phyloP scores from a whole-genome alignment of 2,329 filamentous ascomycete species.

The Lasiodiplodia sp. region DNA sequence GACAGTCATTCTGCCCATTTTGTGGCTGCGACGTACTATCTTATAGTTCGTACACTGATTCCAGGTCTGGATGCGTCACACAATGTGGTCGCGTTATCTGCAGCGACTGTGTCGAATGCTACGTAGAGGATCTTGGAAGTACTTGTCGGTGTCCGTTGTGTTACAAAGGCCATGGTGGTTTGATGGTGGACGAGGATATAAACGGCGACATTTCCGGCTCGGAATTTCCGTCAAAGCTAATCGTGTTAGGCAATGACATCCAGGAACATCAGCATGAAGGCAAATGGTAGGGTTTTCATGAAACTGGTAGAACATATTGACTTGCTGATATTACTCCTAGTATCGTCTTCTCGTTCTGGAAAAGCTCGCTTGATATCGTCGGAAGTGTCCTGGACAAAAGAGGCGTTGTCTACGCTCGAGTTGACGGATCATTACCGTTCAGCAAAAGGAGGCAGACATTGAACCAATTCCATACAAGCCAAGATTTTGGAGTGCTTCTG shows the following conservation, averaged over 20 bases:
- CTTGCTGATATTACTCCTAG: constrained; percentile 32
- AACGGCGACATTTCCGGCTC: rapidly evolving
- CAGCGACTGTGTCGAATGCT: constrained; percentile 6
- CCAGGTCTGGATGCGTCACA: constrained; percentile 27
- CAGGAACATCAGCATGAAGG: constrained; percentile 20
- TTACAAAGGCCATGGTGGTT: too few relatives aligned
- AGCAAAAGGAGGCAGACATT: too few relatives aligned
- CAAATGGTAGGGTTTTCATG: constrained; percentile 35
- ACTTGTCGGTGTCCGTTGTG: too few relatives aligned
- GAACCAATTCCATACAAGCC: constrained; percentile 27
- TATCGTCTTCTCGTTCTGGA: constrained; percentile 48
- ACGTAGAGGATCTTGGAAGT: background rate
- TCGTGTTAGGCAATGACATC: constrained; percentile 36
- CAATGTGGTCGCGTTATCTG: constrained; percentile 25
- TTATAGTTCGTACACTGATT: constrained; percentile 25
- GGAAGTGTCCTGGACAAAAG: constrained; percentile 36
- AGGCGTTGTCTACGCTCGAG: constrained; percentile 36
- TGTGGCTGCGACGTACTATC: constrained; percentile 29
- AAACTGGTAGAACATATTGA: background rate
- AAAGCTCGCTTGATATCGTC: constrained; percentile 42
- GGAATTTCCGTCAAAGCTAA: constrained; percentile 34
- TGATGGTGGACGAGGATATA: too few relatives aligned
- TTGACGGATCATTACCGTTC: too few relatives aligned
- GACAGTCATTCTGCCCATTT: constrained; percentile 23
- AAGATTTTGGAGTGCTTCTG: constrained; percentile 34